Evolutionary conservation across 2,329 filamentous ascomycete species (phyloP), one percentile per base, ranked within the genome.

Genomic region (Aspergillus quadrilineatus): DNA sequence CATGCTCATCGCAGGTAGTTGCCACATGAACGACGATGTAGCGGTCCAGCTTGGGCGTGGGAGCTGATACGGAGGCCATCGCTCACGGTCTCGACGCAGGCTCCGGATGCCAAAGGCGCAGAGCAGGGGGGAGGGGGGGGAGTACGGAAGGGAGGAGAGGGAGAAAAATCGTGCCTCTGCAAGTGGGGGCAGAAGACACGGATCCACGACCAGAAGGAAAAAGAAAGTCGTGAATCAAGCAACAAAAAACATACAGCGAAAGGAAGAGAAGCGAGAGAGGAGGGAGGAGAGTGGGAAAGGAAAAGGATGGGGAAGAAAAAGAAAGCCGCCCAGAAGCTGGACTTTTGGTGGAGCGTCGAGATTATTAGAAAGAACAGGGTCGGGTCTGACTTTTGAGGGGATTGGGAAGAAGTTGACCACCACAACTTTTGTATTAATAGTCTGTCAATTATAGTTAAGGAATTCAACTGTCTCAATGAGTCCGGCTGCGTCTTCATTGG

Each of bases 11-110:
- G 79, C 94, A 99, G 66, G 94, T 99, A 36, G 94, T 99, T 63
- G 94, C 94, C 71, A 97, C 93, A 77, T 99, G 94, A 75, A 97
- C 96, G 71, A 99, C 90, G 65, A 97, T 89, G 79, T 96, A 99
- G 75, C 93, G 90, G 80, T 99, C 94, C 77, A 96, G 85, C 78
- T 89, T 89, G 67, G 87, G 82, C 66, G 85, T 84, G 80, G 81
- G 73, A 62, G 75, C 70, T 69, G 73, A 73, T 63, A 75, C 69
- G 70, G 73, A 70, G 59, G 77, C 76, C 77, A 80, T 71, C 69
- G 67, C 63, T 69, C 56, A 57, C 39, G 62, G 39, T 56, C 10
- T 56, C 55, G 47, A 54, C 48, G 47, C 15, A 56, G 42, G 56
- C 53, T 60, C 50, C 15, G 41, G 60, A 62, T 66, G 63, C 63